A percentile compares a stretch with the other conserved stretches of the same genome.
phyloP scores from a whole-genome alignment of 1,284 basidiomycete species.

The Austroboletus novae-zelandiae region DNA sequence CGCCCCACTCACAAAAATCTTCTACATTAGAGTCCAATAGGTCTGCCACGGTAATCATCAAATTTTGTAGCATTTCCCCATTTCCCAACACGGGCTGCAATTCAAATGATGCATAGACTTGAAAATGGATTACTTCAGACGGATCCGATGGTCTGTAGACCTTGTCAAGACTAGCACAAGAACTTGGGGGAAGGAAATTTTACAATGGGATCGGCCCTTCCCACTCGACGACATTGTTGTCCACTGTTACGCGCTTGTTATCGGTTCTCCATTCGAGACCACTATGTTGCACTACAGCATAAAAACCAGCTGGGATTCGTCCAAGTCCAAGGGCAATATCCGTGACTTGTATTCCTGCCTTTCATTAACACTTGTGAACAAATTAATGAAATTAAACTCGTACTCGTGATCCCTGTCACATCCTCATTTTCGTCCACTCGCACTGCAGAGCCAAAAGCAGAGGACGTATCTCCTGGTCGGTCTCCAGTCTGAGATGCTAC shows the following conservation, averaged over 20 bases:
- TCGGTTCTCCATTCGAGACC: slow-evolving; percentile 7
- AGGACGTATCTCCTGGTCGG: no score
- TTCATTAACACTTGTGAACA: no score
- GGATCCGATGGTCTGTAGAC: slow-evolving; percentile 8
- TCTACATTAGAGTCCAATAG: not conserved
- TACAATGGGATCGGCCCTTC: slow-evolving; percentile 7
- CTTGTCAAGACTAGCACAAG: not conserved
- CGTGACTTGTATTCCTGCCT: not conserved
- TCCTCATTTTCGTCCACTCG: no score
- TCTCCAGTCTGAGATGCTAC: no score
- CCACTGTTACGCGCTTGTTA: not conserved
- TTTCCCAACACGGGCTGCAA: slow-evolving; percentile 10
- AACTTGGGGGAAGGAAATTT: not conserved
- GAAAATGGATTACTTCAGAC: slow-evolving; percentile 3
- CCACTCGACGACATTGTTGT: slow-evolving; percentile 7
- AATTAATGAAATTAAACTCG: no score
- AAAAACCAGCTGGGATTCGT: slow-evolving; percentile 6
- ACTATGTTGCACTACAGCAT: slow-evolving; percentile 1
- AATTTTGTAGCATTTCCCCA: slow-evolving; percentile 7
- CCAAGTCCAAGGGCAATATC: not conserved
- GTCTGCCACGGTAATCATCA: slow-evolving; percentile 2
- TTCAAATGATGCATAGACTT: no score
- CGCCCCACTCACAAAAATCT: not conserved
- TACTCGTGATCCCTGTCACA: no score
- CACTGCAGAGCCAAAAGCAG: no score